Evolutionary conservation across 805 yeast species (phyloP), one percentile per base, ranked within the genome.

Genomic region (Yarrowia porcina): DNA sequence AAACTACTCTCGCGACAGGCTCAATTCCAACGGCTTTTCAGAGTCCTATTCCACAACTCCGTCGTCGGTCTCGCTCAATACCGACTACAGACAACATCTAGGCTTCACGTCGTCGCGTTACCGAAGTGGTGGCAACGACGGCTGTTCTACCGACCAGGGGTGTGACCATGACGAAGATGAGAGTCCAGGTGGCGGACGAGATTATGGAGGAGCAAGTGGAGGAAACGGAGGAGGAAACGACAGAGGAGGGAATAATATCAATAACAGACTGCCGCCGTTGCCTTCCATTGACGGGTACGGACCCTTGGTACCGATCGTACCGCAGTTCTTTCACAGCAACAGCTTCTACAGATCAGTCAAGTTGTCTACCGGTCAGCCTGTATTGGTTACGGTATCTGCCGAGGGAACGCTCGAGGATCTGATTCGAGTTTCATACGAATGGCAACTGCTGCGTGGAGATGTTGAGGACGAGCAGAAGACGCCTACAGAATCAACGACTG

Each of bases 351-450:
- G 70, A 13, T 64, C 69, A 3, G 44, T 25, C 9, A 59, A 63
- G 23, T 20, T 44, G 25, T 60, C 42, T 1, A 64, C 66, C 5
- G 63, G 42, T 20, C 62, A 66, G 63, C 65, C 68, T 1, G 68
- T 68, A 20, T 52, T 68, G n/a, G 63, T 68, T 35, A 67, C 66
- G 21, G 65, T 64, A 21, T 67, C 70, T 5, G 63, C 66, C 5
- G 45, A 63, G 13, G 69, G 68, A 2, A 64, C 68, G 11, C 65
- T 68, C 10, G 70, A 68, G 28, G 70, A 67, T 41, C 57, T 68
- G 54, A 66, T 69, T 11, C 54, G 70, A n/a, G 65, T 68, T 9
- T 60, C 69, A 15, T 69, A 67, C 30, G 70, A 68, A 47, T 68
- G 70, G 61, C 61, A 56, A 7, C 21, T 56, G 21, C 49, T 56